Evolutionary conservation across 352 stramenopile species (phyloP), one percentile per base, ranked within the genome.

Genomic region (Phytopythium sindhum): DNA sequence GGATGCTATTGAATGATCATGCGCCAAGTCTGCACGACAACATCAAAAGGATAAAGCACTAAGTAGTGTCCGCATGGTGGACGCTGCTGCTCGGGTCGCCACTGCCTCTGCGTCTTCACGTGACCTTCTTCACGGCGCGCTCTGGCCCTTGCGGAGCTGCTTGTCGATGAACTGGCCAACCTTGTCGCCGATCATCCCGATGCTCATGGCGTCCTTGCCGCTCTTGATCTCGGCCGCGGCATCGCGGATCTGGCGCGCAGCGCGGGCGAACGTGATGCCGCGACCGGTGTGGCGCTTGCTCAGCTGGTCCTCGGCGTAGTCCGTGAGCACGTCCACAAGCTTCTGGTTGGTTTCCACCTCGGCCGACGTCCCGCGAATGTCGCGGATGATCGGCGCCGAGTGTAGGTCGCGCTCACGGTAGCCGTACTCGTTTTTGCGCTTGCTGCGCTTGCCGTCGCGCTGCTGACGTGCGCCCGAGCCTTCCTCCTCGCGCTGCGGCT

Each of bases 121-220:
- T 24, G n/a, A 15, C 19, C 21, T 10, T 11, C 15, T 19, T 44
- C 33, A 47, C 28, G 33, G 53, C 33, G 21, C 33, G 29, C 35
- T 44, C 31, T 56, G 55, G 28, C 57, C 31, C 47, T 68, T 63
- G 17, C 55, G 26, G 24, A 92, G 56, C 21, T 74, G 65, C 15
- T 72, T 64, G 12, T 89, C 81, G 53, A 93, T 74, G 58, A 86
- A 88, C 4, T 45, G 24, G 0, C 75, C 82, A 8, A 93, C 81
- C 59, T 86, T 90, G 67, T 84, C 68, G 10, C 85, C 82, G 35
- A 93, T 77, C 55, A 81, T 70, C 6, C 67, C 79, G 17, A 91
- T 56, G 50, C 73, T 72, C 63, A 81, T 87, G 21, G 77, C 81
- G n/a, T 91, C 74, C 41, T 51, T 23, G 1, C 78, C 74, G 39